Conservation (phyloP, 441 rosid species). For the Manihot esculenta region DNA sequence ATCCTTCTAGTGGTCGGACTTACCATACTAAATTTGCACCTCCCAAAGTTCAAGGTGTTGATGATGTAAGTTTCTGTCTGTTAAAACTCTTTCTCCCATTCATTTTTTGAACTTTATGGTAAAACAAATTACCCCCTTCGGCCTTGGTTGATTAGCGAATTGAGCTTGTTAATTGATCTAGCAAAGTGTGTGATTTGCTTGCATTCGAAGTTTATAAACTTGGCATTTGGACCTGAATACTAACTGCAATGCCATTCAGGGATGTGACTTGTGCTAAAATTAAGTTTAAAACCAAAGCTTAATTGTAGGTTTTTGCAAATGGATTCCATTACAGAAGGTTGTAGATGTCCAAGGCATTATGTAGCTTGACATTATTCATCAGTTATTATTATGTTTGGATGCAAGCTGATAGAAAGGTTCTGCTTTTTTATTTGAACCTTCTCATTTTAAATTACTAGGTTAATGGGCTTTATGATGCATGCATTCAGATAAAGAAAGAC, state of each 20-base stretch:
- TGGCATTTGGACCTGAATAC: neutral
- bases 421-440: neutral
- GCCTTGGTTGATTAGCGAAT: neutral
- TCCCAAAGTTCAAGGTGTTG: neutral
- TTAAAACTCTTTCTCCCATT: neutral
- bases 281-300: conserved; percentile 1
- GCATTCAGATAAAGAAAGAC: neutral
- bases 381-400: neutral
- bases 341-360: neutral
- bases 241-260: neutral
- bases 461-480: neutral
- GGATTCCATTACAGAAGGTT: neutral
- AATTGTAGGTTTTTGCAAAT: neutral
- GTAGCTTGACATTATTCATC: neutral
- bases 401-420: neutral
- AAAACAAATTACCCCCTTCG: neutral
- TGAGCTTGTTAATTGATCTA: neutral
- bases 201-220: neutral
- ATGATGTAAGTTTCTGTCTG: neutral
- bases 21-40: conserved; percentile 3
- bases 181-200: neutral
- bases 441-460: neutral
- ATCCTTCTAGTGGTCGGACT: conserved; percentile 6
- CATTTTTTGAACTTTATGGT: neutral
- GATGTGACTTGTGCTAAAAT: neutral